A percentile compares a stretch with the other conserved stretches of the same genome.
Evolutionary conservation across 257 asterid genomes (phyloP).

Genomic region (Solanum ahanhuiri): DNA sequence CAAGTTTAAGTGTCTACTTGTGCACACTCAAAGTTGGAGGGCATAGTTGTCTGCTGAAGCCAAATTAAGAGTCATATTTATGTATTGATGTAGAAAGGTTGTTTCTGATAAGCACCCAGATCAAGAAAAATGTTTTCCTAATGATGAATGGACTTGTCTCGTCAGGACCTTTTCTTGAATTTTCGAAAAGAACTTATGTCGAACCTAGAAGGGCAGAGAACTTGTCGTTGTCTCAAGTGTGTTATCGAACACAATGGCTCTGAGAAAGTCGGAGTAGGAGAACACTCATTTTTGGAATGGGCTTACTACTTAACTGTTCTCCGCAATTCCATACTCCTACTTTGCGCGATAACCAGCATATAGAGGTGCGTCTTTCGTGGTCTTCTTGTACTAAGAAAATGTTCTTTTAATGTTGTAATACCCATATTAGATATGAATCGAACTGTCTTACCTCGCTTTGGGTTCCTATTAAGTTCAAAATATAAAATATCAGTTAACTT

Average conservation of each 20-base stretch:
- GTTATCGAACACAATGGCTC: neutral
- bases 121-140: too few species aligned
- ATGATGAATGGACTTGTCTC: too few species aligned
- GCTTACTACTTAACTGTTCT: too few species aligned
- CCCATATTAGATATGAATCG: neutral
- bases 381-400: neutral
- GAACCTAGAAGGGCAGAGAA: neutral
- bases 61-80: too few species aligned
- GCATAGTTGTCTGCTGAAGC: too few species aligned
- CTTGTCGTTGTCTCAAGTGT: neutral
- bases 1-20: too few species aligned
- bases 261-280: accelerated
- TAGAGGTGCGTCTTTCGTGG: neutral
- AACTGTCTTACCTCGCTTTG: neutral
- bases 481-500: neutral
- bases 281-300: neutral
- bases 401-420: neutral
- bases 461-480: neutral
- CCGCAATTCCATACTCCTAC: neutral
- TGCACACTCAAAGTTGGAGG: too few species aligned
- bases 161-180: neutral
- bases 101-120: too few species aligned
- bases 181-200: neutral
- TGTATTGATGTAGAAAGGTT: too few species aligned
- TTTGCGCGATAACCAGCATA: accelerated